Percentiles rank a stretch among this genome's conserved stretches.
These are phyloP conservation scores for Puccinellia tenuiflora DNA, from an alignment of 176 grass and related monocot species.

Conservation along the genomic window DNA sequence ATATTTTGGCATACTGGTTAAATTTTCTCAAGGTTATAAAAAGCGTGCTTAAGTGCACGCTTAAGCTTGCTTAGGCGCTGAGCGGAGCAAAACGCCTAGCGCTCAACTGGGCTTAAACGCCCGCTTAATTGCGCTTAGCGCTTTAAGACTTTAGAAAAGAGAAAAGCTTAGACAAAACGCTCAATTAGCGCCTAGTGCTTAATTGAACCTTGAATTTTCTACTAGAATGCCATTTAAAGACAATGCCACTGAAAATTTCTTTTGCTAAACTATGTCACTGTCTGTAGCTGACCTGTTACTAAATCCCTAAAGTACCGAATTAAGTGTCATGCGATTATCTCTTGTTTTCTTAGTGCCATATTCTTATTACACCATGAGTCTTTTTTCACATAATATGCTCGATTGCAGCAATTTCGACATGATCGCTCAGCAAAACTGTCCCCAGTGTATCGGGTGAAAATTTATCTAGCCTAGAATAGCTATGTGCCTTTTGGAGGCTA, in stretches of 20 bases:
- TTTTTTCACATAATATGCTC: neutral
- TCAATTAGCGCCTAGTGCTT: too few species aligned
- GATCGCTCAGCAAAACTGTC: neutral
- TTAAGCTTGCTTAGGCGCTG: too few species aligned
- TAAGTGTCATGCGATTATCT: neutral
- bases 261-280: neutral
- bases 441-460: neutral
- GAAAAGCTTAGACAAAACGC: too few species aligned
- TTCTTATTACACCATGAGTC: neutral
- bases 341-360: neutral
- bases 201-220: conserved; percentile 11
- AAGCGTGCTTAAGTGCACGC: too few species aligned
- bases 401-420: neutral
- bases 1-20: neutral
- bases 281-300: conserved; percentile 2
- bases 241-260: neutral
- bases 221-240: neutral
- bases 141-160: too few species aligned
- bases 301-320: neutral
- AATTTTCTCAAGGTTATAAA: too few species aligned
- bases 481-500: conserved; percentile 2
- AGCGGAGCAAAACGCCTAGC: too few species aligned
- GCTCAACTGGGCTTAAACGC: too few species aligned
- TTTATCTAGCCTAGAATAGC: neutral
- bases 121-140: too few species aligned